Conservation (phyloP, 805 yeast genomes). For the Candida orba region DNA sequence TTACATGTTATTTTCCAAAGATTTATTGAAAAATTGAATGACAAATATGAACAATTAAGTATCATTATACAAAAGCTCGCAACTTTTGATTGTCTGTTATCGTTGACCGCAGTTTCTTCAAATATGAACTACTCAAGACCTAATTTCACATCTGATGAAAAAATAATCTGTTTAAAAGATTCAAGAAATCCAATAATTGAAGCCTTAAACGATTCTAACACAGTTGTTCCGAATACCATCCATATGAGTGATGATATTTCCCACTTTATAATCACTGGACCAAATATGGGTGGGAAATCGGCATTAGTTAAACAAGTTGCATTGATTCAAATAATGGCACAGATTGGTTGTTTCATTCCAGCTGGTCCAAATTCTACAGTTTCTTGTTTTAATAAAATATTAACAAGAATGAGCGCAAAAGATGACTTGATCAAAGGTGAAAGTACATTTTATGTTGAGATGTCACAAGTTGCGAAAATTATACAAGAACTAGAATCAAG, state of each 20-base stretch:
- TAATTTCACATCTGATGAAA: constrained; percentile 37
- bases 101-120: constrained; percentile 62
- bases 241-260: constrained; percentile 49
- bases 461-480: constrained; percentile 88
- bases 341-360: constrained; percentile 79
- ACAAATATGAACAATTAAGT: constrained; percentile 40
- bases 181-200: constrained; percentile 93
- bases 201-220: constrained; percentile 25
- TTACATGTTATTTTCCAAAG: constrained; percentile 34
- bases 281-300: constrained; percentile 97
- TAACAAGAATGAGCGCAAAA: constrained; percentile 96
- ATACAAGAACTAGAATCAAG: constrained; percentile 45
- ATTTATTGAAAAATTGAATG: constrained; percentile 41
- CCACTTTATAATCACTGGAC: constrained; percentile 86
- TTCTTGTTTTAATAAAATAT: constrained; percentile 78
- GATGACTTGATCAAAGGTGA: constrained; percentile 95
- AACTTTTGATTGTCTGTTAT: constrained; percentile 60
- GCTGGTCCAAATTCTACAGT: constrained; percentile 61
- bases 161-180: constrained; percentile 40
- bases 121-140: constrained; percentile 67
- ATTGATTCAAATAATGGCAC: constrained; percentile 79
- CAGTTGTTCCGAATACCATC: constrained; percentile 74
- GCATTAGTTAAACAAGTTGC: constrained; percentile 89
- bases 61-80: constrained; percentile 46
- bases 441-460: constrained; percentile 92